Evolutionary conservation across 2,329 filamentous ascomycete species (phyloP).

Genomic region (Trichoderma sp.): DNA sequence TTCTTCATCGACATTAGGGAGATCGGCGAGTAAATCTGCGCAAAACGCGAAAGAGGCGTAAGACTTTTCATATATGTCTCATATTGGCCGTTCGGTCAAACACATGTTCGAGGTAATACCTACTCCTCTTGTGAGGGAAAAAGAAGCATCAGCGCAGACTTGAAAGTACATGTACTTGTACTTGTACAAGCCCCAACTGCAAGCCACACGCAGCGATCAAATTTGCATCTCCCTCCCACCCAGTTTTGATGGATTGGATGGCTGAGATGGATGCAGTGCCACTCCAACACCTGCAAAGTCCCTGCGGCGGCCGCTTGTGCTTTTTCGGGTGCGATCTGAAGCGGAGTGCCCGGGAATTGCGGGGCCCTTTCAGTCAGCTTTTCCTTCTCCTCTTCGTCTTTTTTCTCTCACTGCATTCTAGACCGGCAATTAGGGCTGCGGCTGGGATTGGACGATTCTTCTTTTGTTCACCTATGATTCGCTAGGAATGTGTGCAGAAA

Average conservation of each 20-base stretch:
- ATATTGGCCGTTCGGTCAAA: background rate
- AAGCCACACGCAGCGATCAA: constrained; percentile 13
- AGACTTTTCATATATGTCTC: background rate
- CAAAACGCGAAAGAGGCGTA: background rate
- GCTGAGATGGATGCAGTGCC: no score
- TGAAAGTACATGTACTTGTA: no score
- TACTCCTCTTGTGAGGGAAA: no score
- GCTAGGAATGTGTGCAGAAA: background rate
- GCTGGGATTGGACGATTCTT: constrained; percentile 13
- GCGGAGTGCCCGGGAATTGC: constrained; percentile 19
- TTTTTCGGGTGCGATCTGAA: constrained; percentile 17
- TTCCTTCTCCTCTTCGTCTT: constrained; percentile 3
- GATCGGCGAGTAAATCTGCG: background rate
- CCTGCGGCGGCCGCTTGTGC: constrained; percentile 8
- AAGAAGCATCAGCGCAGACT: no score
- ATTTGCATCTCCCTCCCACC: background rate
- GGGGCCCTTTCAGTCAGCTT: constrained; percentile 5
- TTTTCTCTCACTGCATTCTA: background rate
- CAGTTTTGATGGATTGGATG: no score
- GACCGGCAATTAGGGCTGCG: background rate
- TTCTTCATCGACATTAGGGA: background rate
- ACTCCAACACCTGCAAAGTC: no score
- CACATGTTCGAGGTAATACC: no score
- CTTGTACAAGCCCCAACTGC: background rate
- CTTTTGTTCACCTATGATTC: constrained; percentile 1